Evolutionary conservation across 208 protist species (phyloP).

Genomic region (Kentomonas sorsogonicus): DNA sequence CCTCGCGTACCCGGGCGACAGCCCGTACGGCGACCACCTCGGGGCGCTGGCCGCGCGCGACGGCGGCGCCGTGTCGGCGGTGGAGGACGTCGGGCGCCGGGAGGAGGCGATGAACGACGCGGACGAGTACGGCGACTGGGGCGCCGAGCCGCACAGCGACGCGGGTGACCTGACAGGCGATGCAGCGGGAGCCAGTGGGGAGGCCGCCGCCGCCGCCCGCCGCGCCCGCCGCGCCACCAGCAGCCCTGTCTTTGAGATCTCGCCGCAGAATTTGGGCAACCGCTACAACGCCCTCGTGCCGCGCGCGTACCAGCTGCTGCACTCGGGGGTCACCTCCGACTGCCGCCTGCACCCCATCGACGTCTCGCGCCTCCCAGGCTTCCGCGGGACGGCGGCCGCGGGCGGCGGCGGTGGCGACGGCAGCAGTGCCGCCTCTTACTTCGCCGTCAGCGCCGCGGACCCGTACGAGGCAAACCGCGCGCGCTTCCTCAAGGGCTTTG

Average conservation of each 20-base stretch:
- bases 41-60: constrained; percentile 14
- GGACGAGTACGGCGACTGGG: constrained; percentile 91
- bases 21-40: background rate
- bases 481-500: constrained; percentile 67
- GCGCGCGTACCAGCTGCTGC: constrained; percentile 82
- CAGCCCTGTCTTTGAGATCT: constrained; percentile 82
- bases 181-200: too few species aligned
- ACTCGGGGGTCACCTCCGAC: constrained; percentile 66
- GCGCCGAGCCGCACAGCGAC: constrained; percentile 78
- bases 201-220: constrained; percentile 13
- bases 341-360: constrained; percentile 42
- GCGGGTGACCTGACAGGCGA: too few species aligned
- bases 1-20: background rate
- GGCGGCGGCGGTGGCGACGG: too few species aligned
- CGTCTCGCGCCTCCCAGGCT: constrained; percentile 60
- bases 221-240: constrained; percentile 51
- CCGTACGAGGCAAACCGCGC: constrained; percentile 68
- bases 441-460: constrained; percentile 40
- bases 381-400: constrained; percentile 31
- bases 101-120: constrained; percentile 84
- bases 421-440: too few species aligned
- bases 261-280: constrained; percentile 47
- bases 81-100: constrained; percentile 63
- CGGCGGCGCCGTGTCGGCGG: constrained; percentile 22
- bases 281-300: constrained; percentile 61